Base-by-base conservation (phyloP, 345 rosid genomes). In the Salix caprea region DNA sequence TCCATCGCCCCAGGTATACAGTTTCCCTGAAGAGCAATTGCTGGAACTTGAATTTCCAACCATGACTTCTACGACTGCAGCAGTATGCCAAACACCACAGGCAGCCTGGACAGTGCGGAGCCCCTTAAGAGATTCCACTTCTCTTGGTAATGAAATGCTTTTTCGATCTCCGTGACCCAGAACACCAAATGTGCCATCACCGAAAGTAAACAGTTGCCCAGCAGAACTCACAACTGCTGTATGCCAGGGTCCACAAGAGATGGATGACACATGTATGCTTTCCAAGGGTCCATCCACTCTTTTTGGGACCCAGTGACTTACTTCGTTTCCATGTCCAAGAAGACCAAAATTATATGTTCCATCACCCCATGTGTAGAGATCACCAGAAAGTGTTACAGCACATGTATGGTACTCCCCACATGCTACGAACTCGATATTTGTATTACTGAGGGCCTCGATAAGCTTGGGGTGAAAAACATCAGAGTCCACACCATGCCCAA, bases 1-100 rank as follows among this genome's bases (percentile, higher is more conserved):
- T 67, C 97, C 99, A 82, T 93, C 99, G 26, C 99, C 99, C 99
- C 99, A 96, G 11, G 97, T 96, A 80, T 93, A 96, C 65, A 96
- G 91, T 85, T 96, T 96, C 66, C 95, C 99, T 26, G 93, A 89
- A 37, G 99, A 93, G 83, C 98, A 88, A 81, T 93, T 92, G 84
- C 98, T 92, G 70, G 97, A 90, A 89, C 91, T 92, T 48, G 97
- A 89, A 84, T 88, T 93, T 12, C 93, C 97, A 72, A 83, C 98
- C 98, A 93, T 93, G 80, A 96, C 95, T 87, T 96, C 99, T 70
- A 96, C 93, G 78, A 96, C 91, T 18, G 99, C 99, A 76, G 93
- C 96, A 78, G 93, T 91, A 77, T 91, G 96, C 96, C 96, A 91
- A 76, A 91, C 93, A 67, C 96, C 96, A 85, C 96, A 91, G 67